Base-by-base conservation (phyloP, 2,329 filamentous ascomycete species). In the Diplodia seriata region DNA sequence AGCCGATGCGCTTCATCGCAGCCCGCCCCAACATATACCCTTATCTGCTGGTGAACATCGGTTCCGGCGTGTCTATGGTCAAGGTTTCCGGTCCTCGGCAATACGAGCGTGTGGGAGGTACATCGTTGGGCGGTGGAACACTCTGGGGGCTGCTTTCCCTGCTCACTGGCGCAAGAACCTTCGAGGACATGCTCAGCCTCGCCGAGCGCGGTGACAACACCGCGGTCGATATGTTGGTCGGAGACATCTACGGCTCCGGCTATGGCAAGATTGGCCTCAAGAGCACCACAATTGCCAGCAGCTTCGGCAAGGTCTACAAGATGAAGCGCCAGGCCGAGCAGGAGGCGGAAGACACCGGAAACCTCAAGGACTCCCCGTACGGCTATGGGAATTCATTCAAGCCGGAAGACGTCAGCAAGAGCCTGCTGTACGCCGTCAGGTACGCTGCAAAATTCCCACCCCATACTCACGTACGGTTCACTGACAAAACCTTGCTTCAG, bases 261-360 rank as follows among this genome's bases (percentile, higher is more conserved):
- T 99, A 99, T 76, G 90, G 89, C 77, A 97, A 97, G 81, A 98
- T 99, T 69, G 95, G 95, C 0, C 85, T 99, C 57, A 98, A 97
- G 82, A 94, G 91, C 80, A 96, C 90, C 4, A 94, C 95, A 11
- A 99, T 99, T 74, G 95, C 95, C 4, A 96, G 91, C 73, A 97
- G 92, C 0, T 98, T 99, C 76, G 95, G 95, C 68, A 98, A 98
- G 77, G 94, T 99, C 11, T 96, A 98, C 77, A 91, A 92, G 71
- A 91, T 94, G 86, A 97, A 97, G 83, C 87, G 90, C 68, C 88
- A 93, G 72, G 93, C 92, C 7, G 94, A 97, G 77, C 83, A 85
- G 47, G 87, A 89, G 57, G 92, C 92, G 5, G 92, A 95, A 79
- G 91, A 94, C 73, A 86, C 86, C 70, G 84, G 85, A 68, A 85